These are phyloP conservation scores for Beauveria sp. DNA, from an alignment of 2,329 filamentous ascomycete genomes.

Conservation along the genomic window DNA sequence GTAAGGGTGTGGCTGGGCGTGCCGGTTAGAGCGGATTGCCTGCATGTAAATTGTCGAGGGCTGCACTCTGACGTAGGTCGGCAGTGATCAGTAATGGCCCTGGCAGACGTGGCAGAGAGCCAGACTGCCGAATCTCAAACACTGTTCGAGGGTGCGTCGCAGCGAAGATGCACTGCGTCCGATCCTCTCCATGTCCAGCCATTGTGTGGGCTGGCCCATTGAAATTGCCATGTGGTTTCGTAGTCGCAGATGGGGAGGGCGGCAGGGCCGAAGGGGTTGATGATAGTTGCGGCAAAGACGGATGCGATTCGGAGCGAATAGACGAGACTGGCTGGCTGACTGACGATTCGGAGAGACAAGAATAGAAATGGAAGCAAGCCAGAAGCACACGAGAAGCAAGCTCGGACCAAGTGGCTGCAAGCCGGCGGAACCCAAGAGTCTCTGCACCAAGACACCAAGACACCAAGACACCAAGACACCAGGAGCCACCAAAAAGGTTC, in stretches of 20 bases:
- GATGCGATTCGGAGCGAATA: background rate
- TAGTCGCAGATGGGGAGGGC: background rate
- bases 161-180: background rate
- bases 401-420: background rate
- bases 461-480: background rate
- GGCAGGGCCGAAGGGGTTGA: no score
- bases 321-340: background rate
- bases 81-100: background rate
- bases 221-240: constrained; percentile 5
- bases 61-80: background rate
- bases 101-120: background rate
- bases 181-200: background rate
- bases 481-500: background rate
- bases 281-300: background rate
- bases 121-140: background rate
- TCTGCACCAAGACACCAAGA: background rate
- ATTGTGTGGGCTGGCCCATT: background rate
- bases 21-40: background rate
- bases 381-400: constrained; percentile 7
- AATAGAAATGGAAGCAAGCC: background rate
- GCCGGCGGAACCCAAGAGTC: background rate
- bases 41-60: background rate
- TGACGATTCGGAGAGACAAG: background rate
- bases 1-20: background rate
- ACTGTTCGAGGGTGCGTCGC: background rate